phyloP scores from a whole-genome alignment of 2,329 filamentous ascomycete species.

The Aspergillus amoenus region DNA sequence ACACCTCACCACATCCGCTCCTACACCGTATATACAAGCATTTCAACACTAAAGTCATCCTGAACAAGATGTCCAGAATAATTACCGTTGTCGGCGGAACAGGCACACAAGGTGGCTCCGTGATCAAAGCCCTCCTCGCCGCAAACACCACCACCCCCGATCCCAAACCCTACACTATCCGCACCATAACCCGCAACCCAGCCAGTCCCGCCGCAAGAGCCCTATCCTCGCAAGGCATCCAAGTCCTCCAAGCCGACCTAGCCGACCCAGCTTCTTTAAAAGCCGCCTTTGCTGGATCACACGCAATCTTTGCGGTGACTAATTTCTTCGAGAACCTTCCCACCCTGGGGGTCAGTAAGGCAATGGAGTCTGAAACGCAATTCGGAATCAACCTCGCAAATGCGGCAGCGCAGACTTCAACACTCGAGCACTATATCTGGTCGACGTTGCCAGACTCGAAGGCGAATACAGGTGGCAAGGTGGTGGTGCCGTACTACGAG shows the following conservation, averaged over 20 bases:
- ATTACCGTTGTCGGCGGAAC: slow-evolving; percentile 4
- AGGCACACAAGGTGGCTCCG: slow-evolving; percentile 2
- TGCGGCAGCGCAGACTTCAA: slow-evolving; percentile 38
- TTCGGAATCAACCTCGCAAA: slow-evolving; percentile 46
- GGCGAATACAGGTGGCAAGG: background rate
- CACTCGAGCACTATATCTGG: slow-evolving; percentile 49
- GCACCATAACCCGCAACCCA: slow-evolving; percentile 3
- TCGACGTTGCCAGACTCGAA: slow-evolving; percentile 40
- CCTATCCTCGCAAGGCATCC: background rate
- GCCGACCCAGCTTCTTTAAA: background rate
- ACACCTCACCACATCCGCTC: slow-evolving; percentile 19
- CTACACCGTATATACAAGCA: too few species aligned
- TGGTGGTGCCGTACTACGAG: background rate
- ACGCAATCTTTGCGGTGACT: slow-evolving; percentile 39
- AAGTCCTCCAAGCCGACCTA: background rate
- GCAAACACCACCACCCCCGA: too few species aligned
- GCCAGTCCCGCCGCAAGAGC: background rate
- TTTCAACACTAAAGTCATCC: too few species aligned
- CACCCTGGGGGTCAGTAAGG: slow-evolving; percentile 26
- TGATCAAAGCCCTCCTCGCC: background rate
- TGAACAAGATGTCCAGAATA: background rate
- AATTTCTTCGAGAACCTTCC: slow-evolving; percentile 44
- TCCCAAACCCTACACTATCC: background rate
- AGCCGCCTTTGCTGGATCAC: background rate
- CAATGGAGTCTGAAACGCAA: slow-evolving; percentile 38